Conservation (phyloP, 1,139 yeast species). For the Pneumocystis oryctolagi region DNA sequence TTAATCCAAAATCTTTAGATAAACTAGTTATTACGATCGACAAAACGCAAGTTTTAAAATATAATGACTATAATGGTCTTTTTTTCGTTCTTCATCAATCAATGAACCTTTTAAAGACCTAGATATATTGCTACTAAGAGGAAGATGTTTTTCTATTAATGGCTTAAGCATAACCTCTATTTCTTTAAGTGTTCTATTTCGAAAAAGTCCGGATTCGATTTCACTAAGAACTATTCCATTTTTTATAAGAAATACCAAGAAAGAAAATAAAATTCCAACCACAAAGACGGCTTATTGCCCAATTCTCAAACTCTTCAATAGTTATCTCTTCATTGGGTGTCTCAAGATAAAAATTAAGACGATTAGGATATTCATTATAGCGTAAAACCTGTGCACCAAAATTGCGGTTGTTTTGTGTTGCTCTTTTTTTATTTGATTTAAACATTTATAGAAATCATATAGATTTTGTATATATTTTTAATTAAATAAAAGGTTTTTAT, state of each 20-base stretch:
- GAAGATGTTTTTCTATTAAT: slow-evolving; percentile 46
- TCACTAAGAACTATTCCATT: slow-evolving; percentile 46
- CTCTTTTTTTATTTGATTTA: neutral
- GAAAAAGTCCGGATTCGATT: slow-evolving; percentile 57
- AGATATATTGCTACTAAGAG: slow-evolving; percentile 32
- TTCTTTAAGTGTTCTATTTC: slow-evolving; percentile 52
- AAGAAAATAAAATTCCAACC: slow-evolving; percentile 6
- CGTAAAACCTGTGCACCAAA: slow-evolving; percentile 30
- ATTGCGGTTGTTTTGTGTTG: slow-evolving; percentile 24
- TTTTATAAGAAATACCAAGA: neutral
- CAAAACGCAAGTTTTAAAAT: slow-evolving; percentile 81
- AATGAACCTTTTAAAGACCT: slow-evolving; percentile 14
- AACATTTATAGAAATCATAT: neutral
- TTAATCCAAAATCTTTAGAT: neutral
- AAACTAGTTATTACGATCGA: slow-evolving; percentile 31
- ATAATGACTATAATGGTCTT: slow-evolving; percentile 85
- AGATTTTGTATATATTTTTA: neutral
- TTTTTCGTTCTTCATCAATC: slow-evolving; percentile 46
- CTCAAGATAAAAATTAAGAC: slow-evolving; percentile 51
- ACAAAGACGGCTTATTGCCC: slow-evolving; percentile 88
- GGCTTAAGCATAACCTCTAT: slow-evolving; percentile 53
- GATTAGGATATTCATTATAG: slow-evolving; percentile 30
- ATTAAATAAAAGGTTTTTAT: neutral
- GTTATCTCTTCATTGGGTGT: slow-evolving; percentile 82
- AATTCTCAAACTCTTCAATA: slow-evolving; percentile 75